These are phyloP conservation scores for Talaromyces sp. DNA, from an alignment of 2,329 filamentous ascomycete genomes.

Conservation along the genomic window DNA sequence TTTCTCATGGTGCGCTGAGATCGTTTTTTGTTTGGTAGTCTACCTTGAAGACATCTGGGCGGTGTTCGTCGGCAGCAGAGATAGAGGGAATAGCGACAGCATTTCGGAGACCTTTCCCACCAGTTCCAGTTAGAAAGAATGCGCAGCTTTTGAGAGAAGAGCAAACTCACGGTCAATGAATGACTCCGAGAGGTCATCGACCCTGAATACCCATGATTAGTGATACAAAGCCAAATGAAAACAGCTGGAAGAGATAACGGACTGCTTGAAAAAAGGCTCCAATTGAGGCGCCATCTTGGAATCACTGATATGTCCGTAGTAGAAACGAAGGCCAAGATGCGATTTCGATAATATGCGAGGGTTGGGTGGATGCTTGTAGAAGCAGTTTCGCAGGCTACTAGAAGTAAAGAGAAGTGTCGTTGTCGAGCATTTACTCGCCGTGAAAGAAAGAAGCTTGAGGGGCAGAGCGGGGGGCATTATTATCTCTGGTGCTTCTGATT, in stretches of 20 bases:
- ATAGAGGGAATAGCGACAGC: constrained; percentile 96
- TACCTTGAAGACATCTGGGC: constrained; percentile 83
- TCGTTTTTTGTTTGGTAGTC: constrained; percentile 18
- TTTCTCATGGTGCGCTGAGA: background rate
- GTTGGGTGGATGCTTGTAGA: background rate
- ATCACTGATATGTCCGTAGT: constrained; percentile 46
- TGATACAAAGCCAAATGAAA: background rate
- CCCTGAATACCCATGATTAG: constrained; percentile 37
- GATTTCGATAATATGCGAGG: background rate
- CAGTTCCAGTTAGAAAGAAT: constrained; percentile 14
- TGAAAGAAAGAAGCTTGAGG: constrained; percentile 18
- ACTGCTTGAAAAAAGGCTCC: constrained; percentile 86
- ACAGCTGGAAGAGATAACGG: constrained; percentile 22
- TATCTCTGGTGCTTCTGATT: background rate
- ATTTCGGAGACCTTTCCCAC: constrained; percentile 60
- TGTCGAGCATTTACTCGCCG: constrained; percentile 2
- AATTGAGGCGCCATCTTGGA: constrained; percentile 83
- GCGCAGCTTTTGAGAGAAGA: background rate
- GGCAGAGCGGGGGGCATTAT: constrained; percentile 22
- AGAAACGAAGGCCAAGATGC: constrained; percentile 30
- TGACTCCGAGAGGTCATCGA: constrained; percentile 70
- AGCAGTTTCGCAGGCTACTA: background rate
- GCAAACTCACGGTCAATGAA: constrained; percentile 72
- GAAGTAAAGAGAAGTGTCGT: background rate
- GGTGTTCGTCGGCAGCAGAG: constrained; percentile 83